Evolutionary conservation across 2,329 filamentous ascomycete genomes (phyloP).

Genomic region (Fusarium sp.): DNA sequence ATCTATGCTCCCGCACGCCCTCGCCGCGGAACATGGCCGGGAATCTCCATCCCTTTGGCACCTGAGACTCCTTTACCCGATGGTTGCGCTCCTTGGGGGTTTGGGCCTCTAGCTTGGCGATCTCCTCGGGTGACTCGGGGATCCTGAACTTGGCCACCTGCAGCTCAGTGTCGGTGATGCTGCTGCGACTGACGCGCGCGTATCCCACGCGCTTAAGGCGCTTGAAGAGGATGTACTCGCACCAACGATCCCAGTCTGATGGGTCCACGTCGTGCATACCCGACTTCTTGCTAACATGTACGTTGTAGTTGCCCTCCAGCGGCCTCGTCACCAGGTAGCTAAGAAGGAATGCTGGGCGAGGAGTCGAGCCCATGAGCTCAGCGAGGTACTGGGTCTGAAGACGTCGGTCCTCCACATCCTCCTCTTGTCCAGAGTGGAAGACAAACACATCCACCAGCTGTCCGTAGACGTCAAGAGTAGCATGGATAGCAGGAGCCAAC

Average conservation of each 20-base stretch:
- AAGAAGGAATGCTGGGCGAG: constrained; percentile 85
- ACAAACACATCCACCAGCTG: constrained; percentile 93
- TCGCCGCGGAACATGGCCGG: constrained; percentile 85
- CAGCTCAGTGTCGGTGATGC: constrained; percentile 96
- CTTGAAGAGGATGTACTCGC: constrained; percentile 98
- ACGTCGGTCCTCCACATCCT: constrained; percentile 91
- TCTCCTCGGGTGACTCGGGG: constrained; percentile 71
- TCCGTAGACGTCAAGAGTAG: constrained; percentile 94
- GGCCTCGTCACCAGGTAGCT: constrained; percentile 95
- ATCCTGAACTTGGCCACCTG: constrained; percentile 97
- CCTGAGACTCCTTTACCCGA: constrained; percentile 75
- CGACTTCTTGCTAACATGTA: constrained; percentile 85
- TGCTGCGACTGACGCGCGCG: constrained; percentile 86
- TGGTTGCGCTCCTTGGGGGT: constrained; percentile 66
- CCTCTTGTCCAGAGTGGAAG: constrained; percentile 98
- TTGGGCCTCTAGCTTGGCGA: constrained; percentile 54
- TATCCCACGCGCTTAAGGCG: constrained; percentile 87
- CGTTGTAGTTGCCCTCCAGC: constrained; percentile 94
- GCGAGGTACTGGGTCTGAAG: constrained; percentile 89
- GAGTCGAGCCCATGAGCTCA: constrained; percentile 85
- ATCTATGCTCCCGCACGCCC: constrained; percentile 88
- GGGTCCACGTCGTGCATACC: constrained; percentile 97
- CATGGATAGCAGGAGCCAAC: constrained; percentile 94
- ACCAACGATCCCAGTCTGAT: constrained; percentile 96
- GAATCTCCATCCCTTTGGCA: constrained; percentile 84